Evolutionary conservation across 768 basidiomycete species (phyloP), one percentile per base, ranked within the genome.

Genomic region (Amanita thiersii): DNA sequence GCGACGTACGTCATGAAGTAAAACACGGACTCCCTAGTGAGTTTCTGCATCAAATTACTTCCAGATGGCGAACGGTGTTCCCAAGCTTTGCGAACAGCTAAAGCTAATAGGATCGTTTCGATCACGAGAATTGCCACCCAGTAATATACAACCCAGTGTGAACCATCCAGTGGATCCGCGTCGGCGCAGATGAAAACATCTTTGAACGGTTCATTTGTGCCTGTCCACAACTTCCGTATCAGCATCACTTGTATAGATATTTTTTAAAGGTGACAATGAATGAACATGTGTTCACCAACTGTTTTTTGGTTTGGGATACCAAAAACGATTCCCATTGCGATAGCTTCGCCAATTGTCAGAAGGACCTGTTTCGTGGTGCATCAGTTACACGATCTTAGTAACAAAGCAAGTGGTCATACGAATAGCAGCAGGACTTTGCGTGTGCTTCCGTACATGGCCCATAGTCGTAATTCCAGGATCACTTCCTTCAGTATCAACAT

Each of bases 181-280:
- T 65, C 61, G 3, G 62, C 61, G 33, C 63, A 65, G 41, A 65
- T 58, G 45, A 54, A 59, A 9, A 58, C 40, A 7, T 53, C 59
- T 8, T 51, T 50, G 12, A 54, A 50, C 3, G 63, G 62, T 20
- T 61, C 52, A 34, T 61, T 61, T 5, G 58, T 60, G 14, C 46
- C 63, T 63, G 25, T 23, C 10, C n/a, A n/a, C n/a, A n/a, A n/a
- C n/a, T n/a, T n/a, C n/a, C n/a, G n/a, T n/a, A n/a, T n/a, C n/a
- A n/a, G n/a, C n/a, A 20, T 28, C 26, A n/a, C 4, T 19, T 39
- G 14, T 17, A 46, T 12, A 28, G 6, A 12, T 28, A 25, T 25
- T 21, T 18, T 6, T 7, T 15, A 12, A 2, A 8, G 23, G 17
- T 3, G 18, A 28, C 23, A 34, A 29, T 9, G n/a, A n/a, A n/a